Evolutionary conservation across 768 basidiomycete species (phyloP).

Genomic region (Kwoniella heveanensis): DNA sequence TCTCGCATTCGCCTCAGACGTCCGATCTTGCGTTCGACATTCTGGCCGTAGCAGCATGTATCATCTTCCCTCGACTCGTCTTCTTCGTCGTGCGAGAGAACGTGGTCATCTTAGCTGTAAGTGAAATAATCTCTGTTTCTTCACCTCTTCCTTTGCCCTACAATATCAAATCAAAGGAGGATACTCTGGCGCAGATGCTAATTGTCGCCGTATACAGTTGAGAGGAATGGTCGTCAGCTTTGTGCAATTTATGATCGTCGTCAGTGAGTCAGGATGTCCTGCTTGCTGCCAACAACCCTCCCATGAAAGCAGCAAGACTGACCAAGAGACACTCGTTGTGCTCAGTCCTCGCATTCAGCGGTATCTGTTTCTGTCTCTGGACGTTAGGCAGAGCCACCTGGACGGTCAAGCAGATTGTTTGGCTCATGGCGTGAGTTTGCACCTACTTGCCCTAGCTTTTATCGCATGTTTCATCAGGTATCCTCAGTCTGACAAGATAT

Average conservation of each 20-base stretch:
- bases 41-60: slow-evolving; percentile 53
- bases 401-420: slow-evolving; percentile 54
- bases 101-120: slow-evolving; percentile 53
- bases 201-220: slow-evolving; percentile 28
- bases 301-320: background rate
- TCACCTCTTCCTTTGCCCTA: too few species aligned
- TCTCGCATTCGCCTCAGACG: slow-evolving; percentile 37
- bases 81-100: slow-evolving; percentile 56
- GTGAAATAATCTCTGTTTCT: too few species aligned
- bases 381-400: slow-evolving; percentile 54
- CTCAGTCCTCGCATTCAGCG: slow-evolving; percentile 53
- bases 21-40: slow-evolving; percentile 55
- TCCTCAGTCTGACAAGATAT: too few species aligned
- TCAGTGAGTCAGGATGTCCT: slow-evolving; percentile 24
- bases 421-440: slow-evolving; percentile 53
- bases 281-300: background rate
- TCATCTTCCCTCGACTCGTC: slow-evolving; percentile 54
- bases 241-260: slow-evolving; percentile 53
- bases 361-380: slow-evolving; percentile 53
- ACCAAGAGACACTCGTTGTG: slow-evolving; percentile 8
- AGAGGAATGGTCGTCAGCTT: slow-evolving; percentile 54
- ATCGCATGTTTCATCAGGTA: too few species aligned
- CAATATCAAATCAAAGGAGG: too few species aligned
- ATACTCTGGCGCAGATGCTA: slow-evolving; percentile 1
- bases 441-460: too few species aligned